Percentiles rank a stretch among this genome's conserved stretches.
Evolutionary conservation across 805 yeast species (phyloP).

Genomic region (Kodamaea fukazawae): DNA sequence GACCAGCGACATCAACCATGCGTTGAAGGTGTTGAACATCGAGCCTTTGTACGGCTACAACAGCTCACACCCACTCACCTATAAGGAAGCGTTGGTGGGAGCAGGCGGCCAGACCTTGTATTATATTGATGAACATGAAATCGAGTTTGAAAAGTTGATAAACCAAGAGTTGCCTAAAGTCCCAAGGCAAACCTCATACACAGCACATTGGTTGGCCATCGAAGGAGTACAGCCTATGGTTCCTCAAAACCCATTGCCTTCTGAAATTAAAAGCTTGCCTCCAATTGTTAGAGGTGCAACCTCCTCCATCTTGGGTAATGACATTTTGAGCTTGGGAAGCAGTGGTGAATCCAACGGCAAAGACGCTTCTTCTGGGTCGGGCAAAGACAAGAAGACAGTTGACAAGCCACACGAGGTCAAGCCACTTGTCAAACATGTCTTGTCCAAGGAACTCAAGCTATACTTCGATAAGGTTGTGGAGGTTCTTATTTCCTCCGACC

Average conservation of each 20-base stretch:
- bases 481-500: slow-evolving; percentile 62
- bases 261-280: slow-evolving; percentile 74
- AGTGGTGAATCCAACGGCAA: slow-evolving; percentile 36
- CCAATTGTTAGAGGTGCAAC: slow-evolving; percentile 81
- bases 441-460: slow-evolving; percentile 89
- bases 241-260: slow-evolving; percentile 88
- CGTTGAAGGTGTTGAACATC: slow-evolving; percentile 79
- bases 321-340: slow-evolving; percentile 27
- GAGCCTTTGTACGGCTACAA: slow-evolving; percentile 94
- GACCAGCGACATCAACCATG: slow-evolving; percentile 77
- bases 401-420: slow-evolving; percentile 62
- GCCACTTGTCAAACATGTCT: slow-evolving; percentile 91
- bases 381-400: slow-evolving; percentile 22
- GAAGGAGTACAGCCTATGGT: slow-evolving; percentile 98
- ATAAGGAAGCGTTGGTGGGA: slow-evolving; percentile 83
- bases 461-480: slow-evolving; percentile 88
- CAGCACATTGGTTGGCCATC: slow-evolving; percentile 96
- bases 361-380: slow-evolving; percentile 39
- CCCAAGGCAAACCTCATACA: slow-evolving; percentile 86
- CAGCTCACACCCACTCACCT: slow-evolving; percentile 64
- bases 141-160: slow-evolving; percentile 89
- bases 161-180: slow-evolving; percentile 94
- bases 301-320: slow-evolving; percentile 45
- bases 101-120: slow-evolving; percentile 88
- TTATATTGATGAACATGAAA: slow-evolving; percentile 87